Evolutionary conservation across 1,139 yeast species (phyloP).

Genomic region (Lodderomyces pseudojiufengensis): DNA sequence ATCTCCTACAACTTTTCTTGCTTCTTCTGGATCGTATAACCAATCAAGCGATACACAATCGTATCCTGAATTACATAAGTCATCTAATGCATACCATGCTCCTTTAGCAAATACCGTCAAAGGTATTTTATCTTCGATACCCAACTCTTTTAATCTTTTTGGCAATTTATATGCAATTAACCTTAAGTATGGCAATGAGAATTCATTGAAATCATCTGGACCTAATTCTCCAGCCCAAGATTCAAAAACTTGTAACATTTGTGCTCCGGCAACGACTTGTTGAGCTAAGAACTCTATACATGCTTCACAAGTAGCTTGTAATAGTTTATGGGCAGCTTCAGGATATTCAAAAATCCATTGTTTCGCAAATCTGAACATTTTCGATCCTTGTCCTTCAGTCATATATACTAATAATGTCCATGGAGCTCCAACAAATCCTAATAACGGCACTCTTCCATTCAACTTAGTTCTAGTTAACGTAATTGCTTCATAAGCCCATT

Average conservation of each 20-base stretch:
- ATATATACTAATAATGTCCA: constrained; percentile 96
- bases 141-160: constrained; percentile 63
- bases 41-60: constrained; percentile 89
- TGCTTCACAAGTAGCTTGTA: constrained; percentile 80
- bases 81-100: constrained; percentile 95
- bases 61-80: constrained; percentile 79
- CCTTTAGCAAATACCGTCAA: constrained; percentile 92
- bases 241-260: constrained; percentile 93
- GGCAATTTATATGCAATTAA: constrained; percentile 75
- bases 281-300: constrained; percentile 90
- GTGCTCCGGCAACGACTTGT: constrained; percentile 97
- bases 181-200: constrained; percentile 81
- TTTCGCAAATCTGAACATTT: constrained; percentile 85
- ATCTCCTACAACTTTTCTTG: constrained; percentile 71
- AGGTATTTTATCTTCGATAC: constrained; percentile 71
- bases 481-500: constrained; percentile 92
- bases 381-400: constrained; percentile 97
- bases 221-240: constrained; percentile 98
- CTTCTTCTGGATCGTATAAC: constrained; percentile 83
- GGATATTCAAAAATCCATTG: constrained; percentile 87
- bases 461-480: constrained; percentile 81
- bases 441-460: constrained; percentile 85
- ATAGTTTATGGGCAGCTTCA: constrained; percentile 62
- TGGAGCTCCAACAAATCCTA: constrained; percentile 97
- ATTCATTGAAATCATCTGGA: constrained; percentile 81